phyloP scores from a whole-genome alignment of 2,329 filamentous ascomycete species.

The Epichloe aotearoae region DNA sequence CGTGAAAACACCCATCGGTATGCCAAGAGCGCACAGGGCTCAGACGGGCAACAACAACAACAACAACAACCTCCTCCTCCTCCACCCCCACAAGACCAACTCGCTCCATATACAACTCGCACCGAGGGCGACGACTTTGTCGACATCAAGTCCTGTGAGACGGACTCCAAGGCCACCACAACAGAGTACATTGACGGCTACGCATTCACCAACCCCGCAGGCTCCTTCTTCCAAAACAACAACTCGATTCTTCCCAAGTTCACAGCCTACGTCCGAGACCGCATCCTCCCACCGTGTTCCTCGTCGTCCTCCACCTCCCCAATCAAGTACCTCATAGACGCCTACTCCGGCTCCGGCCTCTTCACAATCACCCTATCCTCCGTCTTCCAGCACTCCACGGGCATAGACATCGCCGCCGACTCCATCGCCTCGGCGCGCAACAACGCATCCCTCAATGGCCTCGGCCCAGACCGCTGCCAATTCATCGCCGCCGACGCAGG shows the following conservation, averaged over 20 bases:
- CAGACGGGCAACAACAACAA: constrained; percentile 3
- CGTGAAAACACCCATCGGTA: constrained; percentile 71
- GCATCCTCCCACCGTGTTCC: constrained; percentile 48
- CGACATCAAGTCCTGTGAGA: constrained; percentile 80
- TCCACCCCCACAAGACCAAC: constrained; percentile 13
- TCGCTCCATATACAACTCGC: constrained; percentile 23
- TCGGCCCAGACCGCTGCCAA: constrained; percentile 52
- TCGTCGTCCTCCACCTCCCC: constrained; percentile 24
- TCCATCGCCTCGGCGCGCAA: constrained; percentile 66
- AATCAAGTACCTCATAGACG: constrained; percentile 86
- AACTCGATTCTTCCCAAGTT: constrained; percentile 88
- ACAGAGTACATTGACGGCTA: constrained; percentile 82
- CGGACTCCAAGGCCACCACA: constrained; percentile 66
- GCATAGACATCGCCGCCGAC: constrained; percentile 75
- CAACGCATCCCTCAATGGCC: constrained; percentile 67
- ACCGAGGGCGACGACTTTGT: constrained; percentile 44
- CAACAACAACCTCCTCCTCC: constrained; percentile 12
- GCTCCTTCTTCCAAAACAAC: constrained; percentile 98
- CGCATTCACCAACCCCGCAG: constrained; percentile 81
- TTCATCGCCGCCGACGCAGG: constrained; percentile 87
- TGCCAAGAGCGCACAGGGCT: constrained; percentile 26
- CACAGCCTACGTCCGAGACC: constrained; percentile 72
- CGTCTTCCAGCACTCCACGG: constrained; percentile 71
- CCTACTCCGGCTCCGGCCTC: constrained; percentile 92
- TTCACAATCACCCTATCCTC: constrained; percentile 89